These are phyloP conservation scores for Auricularia sp. DNA, from an alignment of 768 basidiomycete genomes.

Conservation along the genomic window DNA sequence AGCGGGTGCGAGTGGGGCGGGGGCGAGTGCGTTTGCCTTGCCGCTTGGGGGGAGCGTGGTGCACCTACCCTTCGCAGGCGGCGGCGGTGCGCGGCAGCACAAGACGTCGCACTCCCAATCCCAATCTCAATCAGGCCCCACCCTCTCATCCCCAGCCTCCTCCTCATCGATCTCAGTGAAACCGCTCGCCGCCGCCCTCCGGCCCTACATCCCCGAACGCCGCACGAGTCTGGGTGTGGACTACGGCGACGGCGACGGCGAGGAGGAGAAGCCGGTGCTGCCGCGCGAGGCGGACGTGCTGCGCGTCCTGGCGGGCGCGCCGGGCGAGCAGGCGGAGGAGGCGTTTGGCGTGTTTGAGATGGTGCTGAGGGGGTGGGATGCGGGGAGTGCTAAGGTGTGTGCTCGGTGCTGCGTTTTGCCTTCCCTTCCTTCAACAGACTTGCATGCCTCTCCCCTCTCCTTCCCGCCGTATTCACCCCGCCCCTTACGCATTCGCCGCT, in stretches of 20 bases:
- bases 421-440: too few relatives aligned
- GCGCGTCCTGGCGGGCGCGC: neutral
- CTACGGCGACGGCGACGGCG: neutral
- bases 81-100: too few relatives aligned
- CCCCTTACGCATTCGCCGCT: too few relatives aligned
- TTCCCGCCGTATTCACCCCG: too few relatives aligned
- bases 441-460: too few relatives aligned
- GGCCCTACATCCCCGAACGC: neutral
- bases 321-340: constrained; percentile 43
- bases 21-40: neutral
- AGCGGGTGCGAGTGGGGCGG: too few relatives aligned
- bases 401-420: neutral
- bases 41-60: neutral
- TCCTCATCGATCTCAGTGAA: neutral
- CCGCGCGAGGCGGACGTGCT: neutral
- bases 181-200: neutral
- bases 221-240: neutral
- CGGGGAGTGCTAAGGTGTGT: constrained; percentile 43
- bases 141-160: too few relatives aligned
- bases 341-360: constrained; percentile 56
- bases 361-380: constrained; percentile 44
- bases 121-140: too few relatives aligned
- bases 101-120: too few relatives aligned
- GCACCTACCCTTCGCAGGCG: neutral
- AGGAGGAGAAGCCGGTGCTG: neutral